Conservation (phyloP, 148 eudicot species). For the Beta vulgaris region DNA sequence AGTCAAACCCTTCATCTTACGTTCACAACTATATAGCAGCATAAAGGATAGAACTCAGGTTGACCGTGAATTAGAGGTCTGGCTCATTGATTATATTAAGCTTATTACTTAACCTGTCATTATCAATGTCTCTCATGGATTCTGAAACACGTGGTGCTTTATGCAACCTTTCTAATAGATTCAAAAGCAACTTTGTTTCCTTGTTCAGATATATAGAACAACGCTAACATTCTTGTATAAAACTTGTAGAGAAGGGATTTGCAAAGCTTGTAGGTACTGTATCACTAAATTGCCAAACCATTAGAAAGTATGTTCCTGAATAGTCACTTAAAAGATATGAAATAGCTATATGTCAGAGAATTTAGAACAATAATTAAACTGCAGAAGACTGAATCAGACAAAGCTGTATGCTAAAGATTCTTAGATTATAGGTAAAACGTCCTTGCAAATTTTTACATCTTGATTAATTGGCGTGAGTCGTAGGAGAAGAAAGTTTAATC, state of each 20-base stretch:
- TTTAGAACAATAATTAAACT: neutral
- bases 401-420: neutral
- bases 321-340: neutral
- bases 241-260: neutral
- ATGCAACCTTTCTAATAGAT: too few relatives aligned
- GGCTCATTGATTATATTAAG: conserved; percentile 13
- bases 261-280: too few relatives aligned
- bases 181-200: neutral
- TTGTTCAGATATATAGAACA: neutral
- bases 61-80: conserved; percentile 93
- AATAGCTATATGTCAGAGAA: neutral
- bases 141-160: too few relatives aligned
- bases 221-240: neutral
- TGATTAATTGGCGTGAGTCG: neutral
- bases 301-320: neutral
- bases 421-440: neutral
- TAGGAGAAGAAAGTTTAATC: neutral
- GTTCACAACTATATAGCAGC: conserved; percentile 89
- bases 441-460: neutral
- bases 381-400: neutral
- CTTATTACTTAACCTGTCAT: too few relatives aligned
- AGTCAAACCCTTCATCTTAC: conserved; percentile 66
- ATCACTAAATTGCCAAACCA: too few relatives aligned
- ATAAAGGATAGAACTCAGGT: conserved; percentile 90
- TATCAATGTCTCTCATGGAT: too few relatives aligned